Conservation (phyloP, 148 eudicot species). For the Rhododendron vialii region DNA sequence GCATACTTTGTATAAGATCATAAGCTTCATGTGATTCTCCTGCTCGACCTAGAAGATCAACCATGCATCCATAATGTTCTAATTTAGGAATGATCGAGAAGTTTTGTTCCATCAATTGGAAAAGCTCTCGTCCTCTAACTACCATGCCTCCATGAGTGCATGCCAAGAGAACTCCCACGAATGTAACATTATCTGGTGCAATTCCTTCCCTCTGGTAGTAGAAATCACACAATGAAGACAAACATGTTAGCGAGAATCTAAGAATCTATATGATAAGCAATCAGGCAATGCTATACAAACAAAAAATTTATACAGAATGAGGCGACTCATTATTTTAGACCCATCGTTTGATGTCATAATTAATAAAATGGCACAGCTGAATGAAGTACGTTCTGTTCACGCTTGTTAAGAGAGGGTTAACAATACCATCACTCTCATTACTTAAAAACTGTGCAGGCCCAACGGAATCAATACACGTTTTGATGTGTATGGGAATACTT, state of each 20-base stretch:
- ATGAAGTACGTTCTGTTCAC: neutral
- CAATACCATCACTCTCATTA: neutral
- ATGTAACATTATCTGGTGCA: conserved; percentile 51
- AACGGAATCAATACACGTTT: neutral
- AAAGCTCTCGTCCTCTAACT: conserved; percentile 35
- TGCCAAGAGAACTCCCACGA: conserved; percentile 50
- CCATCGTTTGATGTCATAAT: neutral
- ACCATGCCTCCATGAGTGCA: conserved; percentile 62
- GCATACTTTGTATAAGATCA: conserved; percentile 38
- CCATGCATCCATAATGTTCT: conserved; percentile 73
- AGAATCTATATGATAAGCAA: neutral
- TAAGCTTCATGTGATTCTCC: conserved; percentile 50
- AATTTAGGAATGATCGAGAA: conserved; percentile 38
- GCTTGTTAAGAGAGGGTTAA: too few species aligned
- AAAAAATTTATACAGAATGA: neutral
- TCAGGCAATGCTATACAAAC: neutral
- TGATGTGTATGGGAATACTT: neutral
- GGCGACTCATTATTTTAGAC: neutral
- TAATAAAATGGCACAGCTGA: neutral
- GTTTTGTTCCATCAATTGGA: conserved; percentile 34
- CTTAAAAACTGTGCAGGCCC: neutral
- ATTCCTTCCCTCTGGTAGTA: conserved; percentile 31
- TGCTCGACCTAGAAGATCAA: conserved; percentile 66
- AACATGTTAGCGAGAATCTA: neutral
- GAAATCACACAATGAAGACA: neutral